phyloP scores from a whole-genome alignment of 495 filamentous ascomycete genomes.

The Lepidopterella palustris region DNA sequence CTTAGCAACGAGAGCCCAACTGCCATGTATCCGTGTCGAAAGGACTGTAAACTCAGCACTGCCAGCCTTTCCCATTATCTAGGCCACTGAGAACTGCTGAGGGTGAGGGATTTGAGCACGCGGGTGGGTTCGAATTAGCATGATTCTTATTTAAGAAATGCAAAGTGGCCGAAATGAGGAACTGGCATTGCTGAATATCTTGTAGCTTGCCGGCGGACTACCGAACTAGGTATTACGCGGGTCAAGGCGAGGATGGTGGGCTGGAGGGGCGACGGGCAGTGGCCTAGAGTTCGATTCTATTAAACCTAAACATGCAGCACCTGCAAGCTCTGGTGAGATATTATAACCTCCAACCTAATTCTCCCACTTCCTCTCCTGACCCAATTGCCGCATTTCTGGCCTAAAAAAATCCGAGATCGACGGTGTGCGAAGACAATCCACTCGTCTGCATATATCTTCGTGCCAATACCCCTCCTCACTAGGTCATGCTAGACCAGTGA shows the following conservation, averaged over 20 bases:
- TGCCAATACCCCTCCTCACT: neutral
- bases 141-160: too few relatives aligned
- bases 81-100: too few relatives aligned
- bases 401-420: too few relatives aligned
- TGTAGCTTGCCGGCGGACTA: neutral
- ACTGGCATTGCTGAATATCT: neutral
- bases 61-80: too few relatives aligned
- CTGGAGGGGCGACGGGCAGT: neutral
- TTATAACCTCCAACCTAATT: neutral
- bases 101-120: too few relatives aligned
- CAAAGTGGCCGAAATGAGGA: neutral
- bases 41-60: too few relatives aligned
- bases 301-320: neutral
- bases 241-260: neutral
- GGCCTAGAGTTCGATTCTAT: neutral
- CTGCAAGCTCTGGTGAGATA: slow-evolving; percentile 1
- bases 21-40: too few relatives aligned
- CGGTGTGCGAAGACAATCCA: too few relatives aligned
- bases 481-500: neutral
- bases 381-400: neutral
- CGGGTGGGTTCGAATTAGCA: too few relatives aligned
- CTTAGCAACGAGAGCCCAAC: neutral
- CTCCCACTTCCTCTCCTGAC: neutral
- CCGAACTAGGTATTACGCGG: neutral
- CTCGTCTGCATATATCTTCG: neutral